A percentile compares a stretch with the other conserved stretches of the same genome.
Evolutionary conservation across 1,284 basidiomycete species (phyloP).

Genomic region (Leccinum holopus): DNA sequence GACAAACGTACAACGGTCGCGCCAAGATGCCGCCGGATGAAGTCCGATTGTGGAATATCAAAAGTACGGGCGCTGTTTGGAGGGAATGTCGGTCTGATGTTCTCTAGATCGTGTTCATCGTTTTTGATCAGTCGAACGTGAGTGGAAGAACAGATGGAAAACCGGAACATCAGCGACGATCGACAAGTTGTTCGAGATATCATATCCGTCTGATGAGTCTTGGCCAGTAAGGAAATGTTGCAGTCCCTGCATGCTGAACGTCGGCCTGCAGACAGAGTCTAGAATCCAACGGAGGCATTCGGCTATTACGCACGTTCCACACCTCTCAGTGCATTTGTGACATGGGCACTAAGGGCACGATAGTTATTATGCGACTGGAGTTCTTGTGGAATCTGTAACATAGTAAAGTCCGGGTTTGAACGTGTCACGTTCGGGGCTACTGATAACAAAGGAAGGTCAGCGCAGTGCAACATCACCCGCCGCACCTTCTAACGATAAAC

Average conservation of each 20-base stretch:
- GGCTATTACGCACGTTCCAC: slow-evolving; percentile 56
- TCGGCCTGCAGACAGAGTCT: slow-evolving; percentile 28
- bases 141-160: slow-evolving; percentile 50
- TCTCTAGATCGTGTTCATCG: slow-evolving; percentile 19
- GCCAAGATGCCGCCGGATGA: slow-evolving; percentile 27
- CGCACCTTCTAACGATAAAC: slow-evolving; percentile 5
- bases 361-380: slow-evolving; percentile 48
- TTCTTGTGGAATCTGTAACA: slow-evolving; percentile 62
- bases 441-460: slow-evolving; percentile 53
- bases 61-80: slow-evolving; percentile 33
- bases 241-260: slow-evolving; percentile 9
- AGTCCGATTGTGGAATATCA: slow-evolving; percentile 34
- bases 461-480: background rate
- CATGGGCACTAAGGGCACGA: slow-evolving; percentile 49
- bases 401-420: slow-evolving; percentile 54
- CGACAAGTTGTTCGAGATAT: slow-evolving; percentile 54
- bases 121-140: slow-evolving; percentile 35
- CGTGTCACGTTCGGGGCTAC: slow-evolving; percentile 52
- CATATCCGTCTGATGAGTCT: slow-evolving; percentile 25
- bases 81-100: slow-evolving; percentile 33
- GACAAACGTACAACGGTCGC: slow-evolving; percentile 26
- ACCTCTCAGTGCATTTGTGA: slow-evolving; percentile 65
- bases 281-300: slow-evolving; percentile 31
- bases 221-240: slow-evolving; percentile 42
- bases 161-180: slow-evolving; percentile 39